Evolutionary conservation across 768 basidiomycete genomes (phyloP), one percentile per base, ranked within the genome.

Genomic region (Rhodotorula babjevae): DNA sequence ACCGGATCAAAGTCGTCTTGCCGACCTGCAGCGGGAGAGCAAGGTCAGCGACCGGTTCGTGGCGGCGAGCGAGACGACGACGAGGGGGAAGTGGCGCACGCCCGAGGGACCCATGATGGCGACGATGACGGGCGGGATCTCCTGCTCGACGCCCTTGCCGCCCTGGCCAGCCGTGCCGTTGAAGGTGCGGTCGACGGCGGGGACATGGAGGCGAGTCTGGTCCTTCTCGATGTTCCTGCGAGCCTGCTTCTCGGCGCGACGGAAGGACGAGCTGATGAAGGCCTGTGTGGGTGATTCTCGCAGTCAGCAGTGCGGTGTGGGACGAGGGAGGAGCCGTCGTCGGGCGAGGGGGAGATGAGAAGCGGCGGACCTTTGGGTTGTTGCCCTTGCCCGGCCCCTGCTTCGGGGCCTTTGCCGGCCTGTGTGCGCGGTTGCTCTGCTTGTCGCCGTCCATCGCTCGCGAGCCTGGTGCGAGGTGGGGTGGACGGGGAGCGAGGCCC

Each of bases 81-180:
- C 4, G 36, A 36, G 36, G 44, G 21, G 9, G 42, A 4, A 12
- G n/a, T n/a, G n/a, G n/a, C 82, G 67, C 33, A 84, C 96, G 15
- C 96, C 96, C 3, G 94, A 89, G 42, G 96, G 94, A 1, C 96
- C 96, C 52, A 97, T 94, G 62, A 99, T 86, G 40, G 94, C 95
- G 49, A 99, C 87, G 71, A 98, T 87, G 77, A 98, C 87, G 10
- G 96, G 96, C 4, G 96, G 95, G 5, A 96, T 92, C 55, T 88
- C 86, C 66, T 90, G 88, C 72, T 93, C 89, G n/a, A 81, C 81
- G 71, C 81, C 80, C 72, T 80, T 79, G 76, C 80, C 80, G 11
- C 80, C 78, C 62, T 80, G 75, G 12, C 80, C 81, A 42, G 80
- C 77, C 52, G 81, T 69, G 62, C 83, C 83, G 55, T 81, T 81